These are phyloP conservation scores for Komagataella pastoris DNA, from an alignment of 805 yeast species.

Conservation along the genomic window DNA sequence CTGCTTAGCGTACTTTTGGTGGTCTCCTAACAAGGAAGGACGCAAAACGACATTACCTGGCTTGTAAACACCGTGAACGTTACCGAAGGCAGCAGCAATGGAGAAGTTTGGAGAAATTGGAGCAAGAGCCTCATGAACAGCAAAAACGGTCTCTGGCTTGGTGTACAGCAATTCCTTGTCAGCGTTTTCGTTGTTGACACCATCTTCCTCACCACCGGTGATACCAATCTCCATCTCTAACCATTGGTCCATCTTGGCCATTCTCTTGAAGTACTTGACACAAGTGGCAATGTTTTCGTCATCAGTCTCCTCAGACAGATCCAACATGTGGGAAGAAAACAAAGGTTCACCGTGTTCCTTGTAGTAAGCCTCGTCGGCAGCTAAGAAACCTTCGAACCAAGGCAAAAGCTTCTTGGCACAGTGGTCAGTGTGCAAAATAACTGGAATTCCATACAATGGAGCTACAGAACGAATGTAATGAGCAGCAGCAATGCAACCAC, in stretches of 20 bases:
- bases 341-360: conserved; percentile 83
- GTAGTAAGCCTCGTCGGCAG: conserved; percentile 90
- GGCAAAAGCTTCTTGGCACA: conserved; percentile 97
- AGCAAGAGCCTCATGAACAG: conserved; percentile 78
- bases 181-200: conserved; percentile 96
- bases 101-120: conserved; percentile 97
- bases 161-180: conserved; percentile 84
- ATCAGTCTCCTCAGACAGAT: conserved; percentile 91
- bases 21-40: conserved; percentile 91
- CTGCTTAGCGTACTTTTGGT: conserved; percentile 79
- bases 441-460: conserved; percentile 94
- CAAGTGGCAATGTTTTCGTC: conserved; percentile 92
- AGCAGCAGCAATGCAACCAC: conserved; percentile 94
- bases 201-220: conserved; percentile 99
- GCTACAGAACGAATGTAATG: conserved; percentile 96
- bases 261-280: conserved; percentile 89
- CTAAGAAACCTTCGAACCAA: conserved; percentile 98
- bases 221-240: conserved; percentile 99
- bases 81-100: conserved; percentile 98
- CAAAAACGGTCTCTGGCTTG: conserved; percentile 85
- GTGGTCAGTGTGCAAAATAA: conserved; percentile 94
- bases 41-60: conserved; percentile 93
- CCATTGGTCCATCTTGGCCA: conserved; percentile 92
- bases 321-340: conserved; percentile 98
- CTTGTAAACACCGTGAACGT: conserved; percentile 99